A percentile compares a stretch with the other conserved stretches of the same genome.
Conservation (phyloP, 331 rosid species). For the Telfairia occidentalis region DNA sequence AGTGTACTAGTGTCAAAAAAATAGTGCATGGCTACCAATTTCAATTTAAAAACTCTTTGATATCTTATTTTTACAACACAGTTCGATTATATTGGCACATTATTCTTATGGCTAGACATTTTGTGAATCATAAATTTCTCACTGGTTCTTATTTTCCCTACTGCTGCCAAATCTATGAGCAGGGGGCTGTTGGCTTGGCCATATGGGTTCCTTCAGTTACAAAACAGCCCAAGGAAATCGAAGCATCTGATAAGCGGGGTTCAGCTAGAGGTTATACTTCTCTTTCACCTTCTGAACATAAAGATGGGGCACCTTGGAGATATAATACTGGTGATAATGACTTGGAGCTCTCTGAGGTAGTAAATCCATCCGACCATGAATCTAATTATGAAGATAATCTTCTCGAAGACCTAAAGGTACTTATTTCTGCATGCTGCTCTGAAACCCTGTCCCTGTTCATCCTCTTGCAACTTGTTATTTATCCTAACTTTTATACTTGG, state of each 20-base stretch:
- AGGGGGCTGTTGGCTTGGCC: conserved; percentile 99
- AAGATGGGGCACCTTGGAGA: conserved; percentile 40
- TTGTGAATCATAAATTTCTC: conserved; percentile 1
- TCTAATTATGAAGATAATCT: conserved; percentile 47
- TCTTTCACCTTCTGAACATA: conserved; percentile 42
- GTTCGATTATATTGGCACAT: not conserved
- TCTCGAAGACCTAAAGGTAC: conserved; percentile 72
- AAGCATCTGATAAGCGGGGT: conserved; percentile 42
- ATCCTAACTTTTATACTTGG: not conserved
- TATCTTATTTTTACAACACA: not conserved
- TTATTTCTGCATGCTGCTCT: conserved; percentile 8
- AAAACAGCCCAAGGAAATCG: conserved; percentile 59
- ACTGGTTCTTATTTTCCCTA: not conserved
- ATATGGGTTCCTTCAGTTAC: conserved; percentile 99
- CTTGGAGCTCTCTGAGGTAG: conserved; percentile 53
- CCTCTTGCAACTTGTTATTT: not conserved
- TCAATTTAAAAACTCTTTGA: not conserved
- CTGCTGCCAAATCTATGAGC: conserved; percentile 15
- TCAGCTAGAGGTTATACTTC: conserved; percentile 53
- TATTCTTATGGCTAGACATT: not conserved
- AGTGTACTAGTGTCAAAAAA: not conserved
- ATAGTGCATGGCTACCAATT: not conserved
- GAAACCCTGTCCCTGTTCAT: not conserved
- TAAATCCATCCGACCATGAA: conserved; percentile 35
- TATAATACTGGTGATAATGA: conserved; percentile 28